Evolutionary conservation across 208 protist genomes (phyloP).

Genomic region (Acanthamoeba triangularis): DNA sequence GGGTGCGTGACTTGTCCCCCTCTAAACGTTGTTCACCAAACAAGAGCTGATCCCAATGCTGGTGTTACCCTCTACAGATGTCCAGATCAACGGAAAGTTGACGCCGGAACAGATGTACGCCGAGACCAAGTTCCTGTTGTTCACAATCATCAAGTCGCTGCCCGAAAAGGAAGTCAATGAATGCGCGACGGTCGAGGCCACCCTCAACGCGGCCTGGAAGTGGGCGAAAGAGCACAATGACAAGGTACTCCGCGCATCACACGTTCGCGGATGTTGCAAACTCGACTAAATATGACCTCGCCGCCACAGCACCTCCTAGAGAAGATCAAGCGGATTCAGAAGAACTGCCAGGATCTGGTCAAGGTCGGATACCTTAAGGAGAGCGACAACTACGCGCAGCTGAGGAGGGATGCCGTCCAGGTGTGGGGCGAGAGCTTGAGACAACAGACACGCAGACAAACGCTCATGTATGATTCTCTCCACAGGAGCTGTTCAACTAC

Average conservation of each 20-base stretch:
- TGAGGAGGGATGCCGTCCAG: slow-evolving; percentile 82
- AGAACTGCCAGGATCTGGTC: slow-evolving; percentile 83
- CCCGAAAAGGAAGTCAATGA: slow-evolving; percentile 23
- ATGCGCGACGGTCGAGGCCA: not conserved
- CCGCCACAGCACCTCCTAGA: slow-evolving; percentile 78
- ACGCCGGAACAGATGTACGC: slow-evolving; percentile 84
- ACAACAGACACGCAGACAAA: too few relatives aligned
- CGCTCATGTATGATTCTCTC: too few relatives aligned
- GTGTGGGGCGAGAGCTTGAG: not conserved
- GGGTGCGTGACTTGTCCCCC: not conserved
- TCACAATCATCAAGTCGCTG: slow-evolving; percentile 77
- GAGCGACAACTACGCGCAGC: slow-evolving; percentile 82
- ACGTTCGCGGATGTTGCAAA: not conserved
- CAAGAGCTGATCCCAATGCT: too few relatives aligned
- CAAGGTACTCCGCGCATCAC: not conserved
- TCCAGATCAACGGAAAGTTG: slow-evolving; percentile 32
- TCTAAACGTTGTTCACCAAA: not conserved
- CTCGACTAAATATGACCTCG: not conserved
- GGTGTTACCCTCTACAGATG: not conserved
- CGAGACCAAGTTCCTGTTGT: slow-evolving; percentile 85
- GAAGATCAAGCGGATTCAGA: slow-evolving; percentile 81
- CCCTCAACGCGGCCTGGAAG: not conserved
- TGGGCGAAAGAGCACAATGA: slow-evolving; percentile 39
- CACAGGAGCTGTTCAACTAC: slow-evolving; percentile 80
- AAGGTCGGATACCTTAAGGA: slow-evolving; percentile 41